A percentile compares a stretch with the other conserved stretches of the same genome.
These are phyloP conservation scores for Pythium monospermum DNA, from an alignment of 352 stramenopile species.

Conservation along the genomic window DNA sequence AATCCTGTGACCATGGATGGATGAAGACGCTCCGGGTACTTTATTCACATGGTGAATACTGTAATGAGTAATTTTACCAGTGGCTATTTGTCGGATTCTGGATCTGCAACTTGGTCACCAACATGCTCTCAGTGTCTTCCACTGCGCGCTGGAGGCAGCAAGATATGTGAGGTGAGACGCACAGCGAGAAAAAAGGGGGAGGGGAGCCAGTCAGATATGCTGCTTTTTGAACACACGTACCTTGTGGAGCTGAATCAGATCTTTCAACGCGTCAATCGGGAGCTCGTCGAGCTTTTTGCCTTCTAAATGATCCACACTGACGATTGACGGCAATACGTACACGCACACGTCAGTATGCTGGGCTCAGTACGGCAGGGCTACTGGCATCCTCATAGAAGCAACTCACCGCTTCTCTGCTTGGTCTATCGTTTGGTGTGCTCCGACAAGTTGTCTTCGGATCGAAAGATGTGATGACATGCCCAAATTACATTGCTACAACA, in stretches of 20 bases:
- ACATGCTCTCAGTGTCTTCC: slow-evolving; percentile 44
- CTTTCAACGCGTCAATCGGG: slow-evolving; percentile 35
- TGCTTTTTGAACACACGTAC: slow-evolving; percentile 18
- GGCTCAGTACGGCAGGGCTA: too few species aligned
- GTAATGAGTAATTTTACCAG: neutral
- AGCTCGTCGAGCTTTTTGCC: slow-evolving; percentile 33
- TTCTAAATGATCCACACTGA: slow-evolving; percentile 40
- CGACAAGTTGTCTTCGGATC: slow-evolving; percentile 6
- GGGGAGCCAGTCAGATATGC: neutral
- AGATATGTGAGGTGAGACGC: neutral
- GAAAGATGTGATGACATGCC: slow-evolving; percentile 17
- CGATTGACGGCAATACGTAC: neutral
- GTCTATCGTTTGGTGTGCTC: slow-evolving; percentile 8
- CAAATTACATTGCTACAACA: slow-evolving; percentile 24
- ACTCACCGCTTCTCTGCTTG: slow-evolving; percentile 22
- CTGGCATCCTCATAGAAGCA: too few species aligned
- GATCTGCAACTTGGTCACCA: slow-evolving; percentile 51
- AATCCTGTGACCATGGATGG: too few species aligned
- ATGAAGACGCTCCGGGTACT: too few species aligned
- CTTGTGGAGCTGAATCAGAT: slow-evolving; percentile 57
- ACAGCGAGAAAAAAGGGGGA: neutral
- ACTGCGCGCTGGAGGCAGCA: slow-evolving; percentile 43
- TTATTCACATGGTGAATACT: too few species aligned
- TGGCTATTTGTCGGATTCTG: slow-evolving; percentile 1
- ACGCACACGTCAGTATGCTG: neutral